Base-by-base conservation (phyloP, 768 basidiomycete species). In the Phaeotremella fagi region DNA sequence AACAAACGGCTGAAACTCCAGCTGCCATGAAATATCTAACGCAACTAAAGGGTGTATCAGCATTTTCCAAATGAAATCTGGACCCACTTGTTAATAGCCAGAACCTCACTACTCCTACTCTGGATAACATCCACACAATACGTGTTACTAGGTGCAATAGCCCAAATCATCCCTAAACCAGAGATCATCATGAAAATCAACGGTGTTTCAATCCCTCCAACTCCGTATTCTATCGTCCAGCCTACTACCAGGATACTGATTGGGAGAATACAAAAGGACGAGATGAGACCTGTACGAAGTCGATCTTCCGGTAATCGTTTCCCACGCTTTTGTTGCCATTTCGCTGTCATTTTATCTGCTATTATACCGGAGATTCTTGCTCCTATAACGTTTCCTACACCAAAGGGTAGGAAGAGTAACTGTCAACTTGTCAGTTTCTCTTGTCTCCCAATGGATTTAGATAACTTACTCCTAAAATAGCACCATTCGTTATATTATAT, bases 291-390 rank as follows among this genome's bases (percentile, higher is more conserved):
- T 0, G 72, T 60, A 9, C 58, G 45, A 3, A 77, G 60, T 7
- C 76, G 52, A 49, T 77, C 76, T 48, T 77, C 76, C 1, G 75
- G 68, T 20, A 70, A 58, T 2, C 71, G 60, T 50, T 70, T 69
- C 1, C 70, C 70, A 22, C 75, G 54, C 38, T 70, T 67, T 14
- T 50, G 54, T 18, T 73, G 63, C 47, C 66, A 76, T 11, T 53
- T 52, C 2, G 44, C 35, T n/a, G 76, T 66, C 1, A 45, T 59
- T 20, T 44, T 45, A 52, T 77, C 76, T 4, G 73, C 70, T 37
- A 54, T 57, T 0, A 60, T 66, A 68, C 75, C 76, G 0, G 70
- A 64, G 24, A 75, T 50, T 25, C 71, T 59, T 0, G 70, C 50
- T n/a, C 73, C 74, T 25, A 73, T 45, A 31, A 73, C 55, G 58